A percentile compares a stretch with the other conserved stretches of the same genome.
phyloP scores from a whole-genome alignment of 2,329 filamentous ascomycete genomes.

The Chalara sp. region DNA sequence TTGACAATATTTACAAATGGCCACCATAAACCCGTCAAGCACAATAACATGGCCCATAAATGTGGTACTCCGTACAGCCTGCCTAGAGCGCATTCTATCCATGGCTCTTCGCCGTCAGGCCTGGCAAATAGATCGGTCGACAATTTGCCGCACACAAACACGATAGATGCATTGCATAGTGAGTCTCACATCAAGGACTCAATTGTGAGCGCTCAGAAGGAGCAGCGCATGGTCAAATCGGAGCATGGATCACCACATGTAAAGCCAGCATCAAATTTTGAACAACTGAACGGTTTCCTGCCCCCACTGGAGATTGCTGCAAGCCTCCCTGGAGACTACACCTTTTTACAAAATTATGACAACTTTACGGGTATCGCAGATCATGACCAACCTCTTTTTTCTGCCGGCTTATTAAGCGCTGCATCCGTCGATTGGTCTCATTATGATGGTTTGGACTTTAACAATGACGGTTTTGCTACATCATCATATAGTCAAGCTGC shows the following conservation, averaged over 20 bases:
- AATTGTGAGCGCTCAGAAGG: slow-evolving; percentile 30
- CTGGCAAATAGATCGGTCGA: slow-evolving; percentile 41
- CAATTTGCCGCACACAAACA: slow-evolving; percentile 34
- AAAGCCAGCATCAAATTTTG: slow-evolving; percentile 39
- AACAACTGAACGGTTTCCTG: slow-evolving; percentile 43
- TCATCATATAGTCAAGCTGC: slow-evolving; percentile 49
- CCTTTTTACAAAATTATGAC: slow-evolving; percentile 38
- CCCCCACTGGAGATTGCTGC: slow-evolving; percentile 53
- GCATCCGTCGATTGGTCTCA: slow-evolving; percentile 49
- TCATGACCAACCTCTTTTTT: slow-evolving; percentile 49
- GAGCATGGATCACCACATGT: slow-evolving; percentile 55
- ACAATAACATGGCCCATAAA: slow-evolving; percentile 54
- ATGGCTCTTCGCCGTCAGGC: slow-evolving; percentile 40
- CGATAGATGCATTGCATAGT: slow-evolving; percentile 32
- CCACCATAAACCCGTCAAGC: slow-evolving; percentile 58
- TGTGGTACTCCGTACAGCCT: slow-evolving; percentile 52
- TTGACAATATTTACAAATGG: slow-evolving; percentile 57
- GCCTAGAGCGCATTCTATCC: slow-evolving; percentile 50
- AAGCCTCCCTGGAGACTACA: slow-evolving; percentile 39
- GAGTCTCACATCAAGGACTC: slow-evolving; percentile 31
- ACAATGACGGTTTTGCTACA: slow-evolving; percentile 42
- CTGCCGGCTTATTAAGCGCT: slow-evolving; percentile 51
- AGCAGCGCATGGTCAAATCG: slow-evolving; percentile 49
- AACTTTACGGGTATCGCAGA: slow-evolving; percentile 43
- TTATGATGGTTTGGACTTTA: slow-evolving; percentile 43